Conservation (phyloP, 208 protist species). For the Jaenimonas drosophilae region DNA sequence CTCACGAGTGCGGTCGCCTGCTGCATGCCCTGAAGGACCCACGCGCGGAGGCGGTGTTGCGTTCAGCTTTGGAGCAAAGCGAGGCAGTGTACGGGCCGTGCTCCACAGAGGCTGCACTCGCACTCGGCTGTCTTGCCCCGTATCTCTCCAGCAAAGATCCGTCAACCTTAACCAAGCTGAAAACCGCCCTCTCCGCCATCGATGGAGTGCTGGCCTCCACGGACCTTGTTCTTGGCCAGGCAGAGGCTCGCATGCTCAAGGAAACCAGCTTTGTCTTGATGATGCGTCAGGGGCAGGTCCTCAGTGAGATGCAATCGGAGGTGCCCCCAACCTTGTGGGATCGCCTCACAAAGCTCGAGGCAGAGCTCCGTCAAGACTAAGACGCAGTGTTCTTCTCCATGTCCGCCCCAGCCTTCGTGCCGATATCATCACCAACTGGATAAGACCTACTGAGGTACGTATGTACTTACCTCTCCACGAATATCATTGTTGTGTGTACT, state of each 20-base stretch:
- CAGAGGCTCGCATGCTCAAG: slow-evolving; percentile 67
- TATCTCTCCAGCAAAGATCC: slow-evolving; percentile 31
- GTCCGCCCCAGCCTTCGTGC: too few relatives aligned
- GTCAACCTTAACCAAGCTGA: neutral
- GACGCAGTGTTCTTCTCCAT: too few relatives aligned
- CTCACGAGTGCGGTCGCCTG: slow-evolving; percentile 60
- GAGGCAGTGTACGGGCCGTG: slow-evolving; percentile 30
- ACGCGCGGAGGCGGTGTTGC: slow-evolving; percentile 38
- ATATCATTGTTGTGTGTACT: too few relatives aligned
- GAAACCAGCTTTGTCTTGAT: slow-evolving; percentile 71
- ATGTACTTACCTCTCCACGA: too few relatives aligned
- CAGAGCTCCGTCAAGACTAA: slow-evolving; percentile 1
- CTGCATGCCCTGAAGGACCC: slow-evolving; percentile 60
- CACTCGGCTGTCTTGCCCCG: slow-evolving; percentile 59
- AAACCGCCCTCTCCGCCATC: slow-evolving; percentile 11
- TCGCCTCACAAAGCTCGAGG: slow-evolving; percentile 13
- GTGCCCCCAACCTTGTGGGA: slow-evolving; percentile 29
- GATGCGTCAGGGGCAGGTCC: slow-evolving; percentile 59
- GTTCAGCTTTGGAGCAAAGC: slow-evolving; percentile 22
- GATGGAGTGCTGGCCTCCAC: slow-evolving; percentile 32
- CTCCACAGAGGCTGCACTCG: slow-evolving; percentile 47
- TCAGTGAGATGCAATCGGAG: slow-evolving; percentile 32
- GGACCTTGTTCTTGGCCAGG: slow-evolving; percentile 46
- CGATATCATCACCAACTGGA: too few relatives aligned
- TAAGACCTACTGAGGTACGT: too few relatives aligned